A percentile compares a stretch with the other conserved stretches of the same genome.
phyloP scores from a whole-genome alignment of 306 rosid genomes.

The Styphnolobium japonicum region DNA sequence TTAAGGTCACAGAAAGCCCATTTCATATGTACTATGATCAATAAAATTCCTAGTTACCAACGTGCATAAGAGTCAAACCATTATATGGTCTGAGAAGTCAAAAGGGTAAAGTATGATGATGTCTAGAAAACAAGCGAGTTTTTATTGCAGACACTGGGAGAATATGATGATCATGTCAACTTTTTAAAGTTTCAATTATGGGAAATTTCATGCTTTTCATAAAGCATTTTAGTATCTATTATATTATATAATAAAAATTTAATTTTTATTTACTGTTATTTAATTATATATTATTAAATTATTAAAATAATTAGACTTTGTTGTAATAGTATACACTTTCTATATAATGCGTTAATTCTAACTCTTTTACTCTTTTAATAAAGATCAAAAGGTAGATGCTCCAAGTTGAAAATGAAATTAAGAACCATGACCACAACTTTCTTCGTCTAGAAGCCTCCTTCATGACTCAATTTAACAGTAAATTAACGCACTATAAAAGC shows the following conservation, averaged over 20 bases:
- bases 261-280: too few species aligned
- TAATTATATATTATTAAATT: too few species aligned
- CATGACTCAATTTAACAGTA: conserved; percentile 12
- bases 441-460: conserved; percentile 44
- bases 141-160: conserved; percentile 26
- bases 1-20: background rate
- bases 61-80: background rate
- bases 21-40: conserved; percentile 16
- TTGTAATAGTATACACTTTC: too few species aligned
- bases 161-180: conserved; percentile 30
- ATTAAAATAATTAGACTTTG: too few species aligned
- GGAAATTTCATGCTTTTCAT: conserved; percentile 43
- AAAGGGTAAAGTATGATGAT: conserved; percentile 20
- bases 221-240: conserved; percentile 36
- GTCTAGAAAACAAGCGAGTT: conserved; percentile 35
- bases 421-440: conserved; percentile 30
- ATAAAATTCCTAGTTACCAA: background rate
- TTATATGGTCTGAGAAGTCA: background rate
- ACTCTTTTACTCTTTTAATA: too few species aligned
- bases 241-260: too few species aligned
- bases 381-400: conserved; percentile 34
- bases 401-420: conserved; percentile 36
- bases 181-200: conserved; percentile 42
- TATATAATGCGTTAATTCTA: too few species aligned
- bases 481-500: conserved; percentile 40